A percentile compares a stretch with the other conserved stretches of the same genome.
These are phyloP conservation scores for Crotalaria pallida DNA, from an alignment of 306 rosid species.

Conservation along the genomic window DNA sequence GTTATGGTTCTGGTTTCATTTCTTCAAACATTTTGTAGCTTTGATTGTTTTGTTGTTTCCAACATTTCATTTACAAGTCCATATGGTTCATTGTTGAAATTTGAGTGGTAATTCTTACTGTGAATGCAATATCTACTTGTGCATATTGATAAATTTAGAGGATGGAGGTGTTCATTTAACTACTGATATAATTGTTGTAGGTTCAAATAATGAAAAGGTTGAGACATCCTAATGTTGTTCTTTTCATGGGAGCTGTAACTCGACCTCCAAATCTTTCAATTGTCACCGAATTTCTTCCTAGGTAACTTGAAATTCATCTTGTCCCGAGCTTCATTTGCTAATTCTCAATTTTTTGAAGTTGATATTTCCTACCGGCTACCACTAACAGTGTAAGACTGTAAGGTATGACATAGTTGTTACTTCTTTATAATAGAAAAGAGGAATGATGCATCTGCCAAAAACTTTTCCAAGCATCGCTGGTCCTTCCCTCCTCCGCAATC, in stretches of 20 bases:
- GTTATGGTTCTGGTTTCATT: constrained; percentile 7
- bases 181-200: constrained; percentile 41
- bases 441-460: too few species aligned
- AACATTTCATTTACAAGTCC: background rate
- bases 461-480: too few species aligned
- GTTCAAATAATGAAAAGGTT: constrained; percentile 85
- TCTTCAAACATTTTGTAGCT: background rate
- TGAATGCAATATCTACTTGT: background rate
- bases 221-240: constrained; percentile 97
- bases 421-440: background rate
- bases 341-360: background rate
- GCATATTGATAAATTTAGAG: background rate
- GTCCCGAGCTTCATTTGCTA: constrained; percentile 1
- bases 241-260: constrained; percentile 95
- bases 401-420: background rate
- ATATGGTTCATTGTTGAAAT: background rate
- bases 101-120: background rate
- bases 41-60: background rate
- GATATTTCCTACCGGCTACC: background rate
- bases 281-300: constrained; percentile 91
- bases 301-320: constrained; percentile 42
- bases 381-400: background rate
- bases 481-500: too few species aligned
- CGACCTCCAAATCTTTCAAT: constrained; percentile 89
- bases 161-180: constrained; percentile 15